Evolutionary conservation across 805 yeast genomes (phyloP).

Genomic region (Zygosaccharomyces bisporus): DNA sequence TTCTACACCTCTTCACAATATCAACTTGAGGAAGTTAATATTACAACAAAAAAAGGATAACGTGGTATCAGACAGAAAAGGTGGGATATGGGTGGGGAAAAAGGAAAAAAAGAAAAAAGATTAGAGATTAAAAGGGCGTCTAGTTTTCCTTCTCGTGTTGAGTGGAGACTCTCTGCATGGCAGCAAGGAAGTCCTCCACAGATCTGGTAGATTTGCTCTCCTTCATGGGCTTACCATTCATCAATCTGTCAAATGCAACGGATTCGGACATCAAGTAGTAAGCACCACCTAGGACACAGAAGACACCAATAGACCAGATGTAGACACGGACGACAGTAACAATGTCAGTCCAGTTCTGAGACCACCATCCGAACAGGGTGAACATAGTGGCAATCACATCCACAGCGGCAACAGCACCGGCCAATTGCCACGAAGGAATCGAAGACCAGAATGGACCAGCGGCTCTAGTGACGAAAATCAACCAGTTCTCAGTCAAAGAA

Average conservation of each 20-base stretch:
- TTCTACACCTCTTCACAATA: neutral
- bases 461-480: conserved; percentile 94
- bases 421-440: conserved; percentile 90
- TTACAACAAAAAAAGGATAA: conserved; percentile 10
- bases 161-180: conserved; percentile 87
- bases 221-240: conserved; percentile 73
- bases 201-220: conserved; percentile 59
- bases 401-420: conserved; percentile 89
- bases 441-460: conserved; percentile 99
- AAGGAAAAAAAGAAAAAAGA: conserved; percentile 10
- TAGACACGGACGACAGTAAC: conserved; percentile 92
- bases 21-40: conserved; percentile 3
- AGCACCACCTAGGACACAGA: conserved; percentile 95
- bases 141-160: conserved; percentile 80
- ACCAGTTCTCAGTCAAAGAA: conserved; percentile 95
- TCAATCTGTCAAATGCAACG: conserved; percentile 72
- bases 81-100: no score
- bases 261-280: conserved; percentile 89
- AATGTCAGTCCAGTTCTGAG: conserved; percentile 94
- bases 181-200: conserved; percentile 76
- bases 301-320: conserved; percentile 95
- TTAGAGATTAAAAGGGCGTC: conserved; percentile 13
- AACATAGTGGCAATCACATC: conserved; percentile 90
- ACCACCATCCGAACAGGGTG: conserved; percentile 95
- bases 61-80: conserved; percentile 7